Evolutionary conservation across 2,329 filamentous ascomycete genomes (phyloP).

Genomic region (Leptosphaerulina australis): DNA sequence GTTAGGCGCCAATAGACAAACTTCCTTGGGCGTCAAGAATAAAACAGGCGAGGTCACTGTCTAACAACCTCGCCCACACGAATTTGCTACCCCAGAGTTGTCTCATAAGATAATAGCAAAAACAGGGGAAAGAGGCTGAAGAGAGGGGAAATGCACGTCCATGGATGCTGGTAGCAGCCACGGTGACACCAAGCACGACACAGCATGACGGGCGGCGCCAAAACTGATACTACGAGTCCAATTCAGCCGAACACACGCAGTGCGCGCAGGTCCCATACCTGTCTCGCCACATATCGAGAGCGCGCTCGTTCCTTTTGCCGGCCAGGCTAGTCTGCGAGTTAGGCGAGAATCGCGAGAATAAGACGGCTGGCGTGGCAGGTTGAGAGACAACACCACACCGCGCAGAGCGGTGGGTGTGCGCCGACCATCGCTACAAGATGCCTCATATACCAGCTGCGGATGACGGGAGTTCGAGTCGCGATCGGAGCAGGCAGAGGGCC

Average conservation of each 20-base stretch:
- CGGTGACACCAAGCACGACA: constrained; percentile 38
- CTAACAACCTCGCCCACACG: constrained; percentile 11
- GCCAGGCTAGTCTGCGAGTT: constrained; percentile 5
- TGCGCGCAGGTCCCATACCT: constrained; percentile 9
- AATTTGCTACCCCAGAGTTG: constrained; percentile 7
- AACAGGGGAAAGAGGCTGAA: constrained; percentile 5
- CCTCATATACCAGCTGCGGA: constrained; percentile 29
- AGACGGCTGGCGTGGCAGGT: constrained; percentile 22
- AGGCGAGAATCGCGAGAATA: constrained; percentile 21
- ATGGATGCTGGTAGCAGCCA: constrained; percentile 39
- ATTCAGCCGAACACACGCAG: constrained; percentile 19
- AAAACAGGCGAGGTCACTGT: constrained; percentile 17
- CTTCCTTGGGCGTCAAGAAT: constrained; percentile 41
- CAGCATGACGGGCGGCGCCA: constrained; percentile 44
- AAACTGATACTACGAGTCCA: constrained; percentile 37
- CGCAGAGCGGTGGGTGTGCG: constrained; percentile 26
- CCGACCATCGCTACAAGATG: constrained; percentile 29
- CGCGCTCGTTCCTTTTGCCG: constrained; percentile 20
- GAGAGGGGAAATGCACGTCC: constrained; percentile 20
- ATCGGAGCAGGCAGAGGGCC: constrained; percentile 42
- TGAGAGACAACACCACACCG: constrained; percentile 26
- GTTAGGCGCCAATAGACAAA: constrained; percentile 36
- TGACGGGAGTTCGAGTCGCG: constrained; percentile 37
- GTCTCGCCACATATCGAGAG: constrained; percentile 19
- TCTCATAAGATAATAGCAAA: constrained; percentile 5